Base-by-base conservation (phyloP, 305 asterid genomes). In the Rubia peregrina region DNA sequence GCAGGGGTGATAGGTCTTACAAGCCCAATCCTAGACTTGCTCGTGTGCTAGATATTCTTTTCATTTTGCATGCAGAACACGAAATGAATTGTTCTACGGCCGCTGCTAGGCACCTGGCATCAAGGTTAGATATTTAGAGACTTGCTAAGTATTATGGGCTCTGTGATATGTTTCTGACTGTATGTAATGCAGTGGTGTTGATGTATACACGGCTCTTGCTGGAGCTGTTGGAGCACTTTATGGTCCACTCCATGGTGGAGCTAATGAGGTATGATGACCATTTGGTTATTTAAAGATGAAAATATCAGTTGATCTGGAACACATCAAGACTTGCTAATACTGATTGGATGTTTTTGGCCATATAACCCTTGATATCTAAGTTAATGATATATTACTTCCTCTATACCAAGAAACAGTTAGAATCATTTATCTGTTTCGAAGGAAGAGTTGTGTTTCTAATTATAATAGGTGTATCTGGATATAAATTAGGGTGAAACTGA, bases 161-260 rank as follows among this genome's bases (percentile, higher is more conserved):
- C 30, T 73, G 38, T 44, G 51, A 10, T 14, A 56, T 40, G 42
- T 61, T 33, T 22, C 61, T 61, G 59, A 68, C 67, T 76, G 57
- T 73, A 53, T 81, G 56, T 60, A 51, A 30, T 82, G 80, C 90
- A 95, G 99, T 86, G 98, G 99, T 72, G 99, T 95, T 79, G 98
- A 95, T 74, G 99, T 95, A 24, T 95, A 88, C 82, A 95, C 99
- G 1, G 97, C 99, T 80, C 90, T 95, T 73, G 85, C 99, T 76
- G 99, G 99, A 74, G 98, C 98, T 33, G 99, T 92, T 78, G 99
- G 99, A 78, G 99, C 99, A 61, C 76, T 95, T 86, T 95, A 95
- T 83, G 99, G 99, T 70, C 98, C 99, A 57, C 97, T 95, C 78
- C 99, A 95, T 79, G 99, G 99, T 79, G 99, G 99, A 76, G 99